Evolutionary conservation across 352 stramenopile species (phyloP), one percentile per base, ranked within the genome.

Genomic region (Phytophthora boehmeriae): DNA sequence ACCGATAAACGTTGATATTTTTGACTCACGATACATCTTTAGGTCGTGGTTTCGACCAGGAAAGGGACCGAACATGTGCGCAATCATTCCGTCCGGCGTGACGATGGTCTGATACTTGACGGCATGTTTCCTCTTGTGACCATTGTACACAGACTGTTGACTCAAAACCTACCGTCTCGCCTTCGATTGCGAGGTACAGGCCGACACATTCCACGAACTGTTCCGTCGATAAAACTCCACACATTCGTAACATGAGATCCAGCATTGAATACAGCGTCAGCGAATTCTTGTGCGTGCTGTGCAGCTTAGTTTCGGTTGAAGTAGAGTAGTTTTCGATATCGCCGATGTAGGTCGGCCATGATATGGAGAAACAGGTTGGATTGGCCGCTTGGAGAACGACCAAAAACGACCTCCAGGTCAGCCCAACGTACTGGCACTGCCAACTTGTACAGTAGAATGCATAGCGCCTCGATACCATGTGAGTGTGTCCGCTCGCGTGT

Each of bases 61-160:
- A 23, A 59, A 59, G 1, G 42, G 48, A 11, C 53, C 59, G 17
- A 35, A 66, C 2, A 73, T 8, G 17, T 73, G 58, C 1, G 10
- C 30, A 25, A 72, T 69, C 17, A 68, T 35, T 10, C 62, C 62
- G 51, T 72, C 48, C 8, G 67, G 42, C 1, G 55, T 36, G 28
- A 51, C 32, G n/a, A 68, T 23, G 1, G 39, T 60, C 23, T 76
- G 67, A 8, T 55, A 76, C 27, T 69, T 66, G 1, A 76, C 54
- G 0, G 49, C 44, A 30, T 71, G 49, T 32, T 75, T 68, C 64
- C 66, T 2, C 62, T 38, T 0, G 59, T 62, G 22, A 52, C 34
- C n/a, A n/a, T n/a, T n/a, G n/a, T n/a, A n/a, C n/a, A n/a, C n/a
- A n/a, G n/a, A n/a, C n/a, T n/a, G n/a, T 20, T 67, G 50, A 4